Evolutionary conservation across 2,329 filamentous ascomycete species (phyloP).

Genomic region (Colletotrichum sp.): DNA sequence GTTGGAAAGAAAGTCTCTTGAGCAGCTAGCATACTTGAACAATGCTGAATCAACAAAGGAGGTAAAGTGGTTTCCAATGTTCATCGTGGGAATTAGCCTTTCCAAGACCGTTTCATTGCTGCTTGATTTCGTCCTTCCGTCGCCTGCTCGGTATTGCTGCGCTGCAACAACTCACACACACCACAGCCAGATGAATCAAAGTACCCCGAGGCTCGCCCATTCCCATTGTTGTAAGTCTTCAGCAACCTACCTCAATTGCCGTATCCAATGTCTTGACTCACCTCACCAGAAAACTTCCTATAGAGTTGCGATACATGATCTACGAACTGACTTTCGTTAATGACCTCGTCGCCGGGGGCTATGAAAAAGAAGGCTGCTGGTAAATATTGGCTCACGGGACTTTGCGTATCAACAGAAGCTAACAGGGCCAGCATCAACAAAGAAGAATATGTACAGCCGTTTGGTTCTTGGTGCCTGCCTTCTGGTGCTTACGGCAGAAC

Average conservation of each 20-base stretch:
- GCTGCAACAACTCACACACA: background rate
- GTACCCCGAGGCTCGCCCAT: background rate
- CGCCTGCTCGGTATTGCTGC: background rate
- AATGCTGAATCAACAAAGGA: background rate
- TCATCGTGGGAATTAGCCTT: background rate
- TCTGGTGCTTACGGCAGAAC: too few species aligned
- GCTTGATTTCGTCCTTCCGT: background rate
- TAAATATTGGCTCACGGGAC: background rate
- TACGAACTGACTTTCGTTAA: background rate
- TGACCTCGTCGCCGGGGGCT: background rate
- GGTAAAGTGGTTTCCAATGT: background rate
- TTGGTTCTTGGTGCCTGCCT: too few species aligned
- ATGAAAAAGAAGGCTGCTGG: background rate
- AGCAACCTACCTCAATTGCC: background rate
- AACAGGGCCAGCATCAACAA: background rate
- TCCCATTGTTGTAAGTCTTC: background rate
- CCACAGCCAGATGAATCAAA: background rate
- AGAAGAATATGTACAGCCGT: background rate
- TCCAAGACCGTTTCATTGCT: accelerated
- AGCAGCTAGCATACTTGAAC: background rate
- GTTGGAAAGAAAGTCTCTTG: accelerated
- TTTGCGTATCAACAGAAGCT: background rate
- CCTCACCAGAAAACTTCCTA: background rate
- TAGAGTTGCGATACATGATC: background rate
- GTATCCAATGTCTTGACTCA: background rate